Evolutionary conservation across 495 filamentous ascomycete genomes (phyloP), one percentile per base, ranked within the genome.

Genomic region (Annulohypoxylon moriforme): DNA sequence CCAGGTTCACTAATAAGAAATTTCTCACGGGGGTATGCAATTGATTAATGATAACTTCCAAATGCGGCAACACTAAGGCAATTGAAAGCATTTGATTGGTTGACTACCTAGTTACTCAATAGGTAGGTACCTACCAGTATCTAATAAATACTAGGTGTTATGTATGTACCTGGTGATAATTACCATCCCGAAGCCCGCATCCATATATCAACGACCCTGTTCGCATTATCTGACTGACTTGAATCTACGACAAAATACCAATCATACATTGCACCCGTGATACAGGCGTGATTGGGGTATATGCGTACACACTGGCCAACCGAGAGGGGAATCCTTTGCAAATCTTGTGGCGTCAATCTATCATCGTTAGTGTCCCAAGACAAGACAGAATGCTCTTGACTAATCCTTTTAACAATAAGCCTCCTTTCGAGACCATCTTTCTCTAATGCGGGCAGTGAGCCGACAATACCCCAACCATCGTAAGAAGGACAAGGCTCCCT

Each of bases 241-340:
- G 49, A 53, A 31, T 53, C 49, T 14, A 53, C 24, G 24, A 53
- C 49, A n/a, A 53, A 53, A 53, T 53, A 53, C 49, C 49, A 53
- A 25, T 13, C 24, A 29, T 53, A 53, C 50, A 55, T 55, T 9
- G 27, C 27, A 1, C 50, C 27, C n/a, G 27, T 55, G 27, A 55
- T 18, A 27, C 27, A 55, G 7, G 50, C 27, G 27, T 55, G 50
- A 8, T 33, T 55, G 5, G 50, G 50, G n/a, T 53, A 53, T 53
- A 53, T 53, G 6, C 49, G 49, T 31, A 29, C 49, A 13, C 31
- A 29, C 14, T 53, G 49, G 14, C 49, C 49, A n/a, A 53, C 49
- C 25, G 29, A 24, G 3, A 53, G 49, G 22, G 49, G 49, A 31
- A 53, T 53, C 10, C 7, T 1, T 1, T 7, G 13, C 49, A 31